These are phyloP conservation scores for Neoscytalidium dimidiatum DNA, from an alignment of 2,329 filamentous ascomycete genomes.

Conservation along the genomic window DNA sequence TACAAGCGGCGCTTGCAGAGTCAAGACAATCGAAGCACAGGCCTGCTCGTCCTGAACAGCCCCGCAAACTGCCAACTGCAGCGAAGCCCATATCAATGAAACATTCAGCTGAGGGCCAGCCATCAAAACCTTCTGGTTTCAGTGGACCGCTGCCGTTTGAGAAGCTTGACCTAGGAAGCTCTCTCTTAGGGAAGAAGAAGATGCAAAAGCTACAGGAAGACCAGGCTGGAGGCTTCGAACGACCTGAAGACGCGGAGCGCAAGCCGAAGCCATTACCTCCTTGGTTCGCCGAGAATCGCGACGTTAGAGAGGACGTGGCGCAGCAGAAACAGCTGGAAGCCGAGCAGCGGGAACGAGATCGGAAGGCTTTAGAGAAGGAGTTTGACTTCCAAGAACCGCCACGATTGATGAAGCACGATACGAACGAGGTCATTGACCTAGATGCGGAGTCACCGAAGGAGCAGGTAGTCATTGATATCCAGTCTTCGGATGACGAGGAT, in stretches of 20 bases:
- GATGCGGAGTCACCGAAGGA: slow-evolving; percentile 44
- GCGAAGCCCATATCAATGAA: slow-evolving; percentile 15
- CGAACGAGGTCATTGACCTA: slow-evolving; percentile 49
- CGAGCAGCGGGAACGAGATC: slow-evolving; percentile 55
- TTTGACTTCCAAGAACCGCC: slow-evolving; percentile 67
- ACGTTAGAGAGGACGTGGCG: slow-evolving; percentile 57
- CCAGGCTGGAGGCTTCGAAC: slow-evolving; percentile 67
- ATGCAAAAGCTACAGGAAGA: slow-evolving; percentile 56
- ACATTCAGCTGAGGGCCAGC: slow-evolving; percentile 44
- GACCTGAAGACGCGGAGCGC: slow-evolving; percentile 41
- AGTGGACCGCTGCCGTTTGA: slow-evolving; percentile 88
- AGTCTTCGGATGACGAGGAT: slow-evolving; percentile 58
- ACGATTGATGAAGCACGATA: slow-evolving; percentile 58
- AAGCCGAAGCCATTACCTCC: slow-evolving; percentile 67
- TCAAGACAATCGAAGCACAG: slow-evolving; percentile 58
- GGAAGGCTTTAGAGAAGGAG: slow-evolving; percentile 56
- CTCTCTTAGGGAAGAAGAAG: slow-evolving; percentile 54
- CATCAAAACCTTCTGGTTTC: slow-evolving; percentile 63
- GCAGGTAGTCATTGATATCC: slow-evolving; percentile 61
- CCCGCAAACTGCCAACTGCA: slow-evolving; percentile 21
- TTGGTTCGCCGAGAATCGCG: slow-evolving; percentile 66
- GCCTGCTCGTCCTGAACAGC: slow-evolving; percentile 16
- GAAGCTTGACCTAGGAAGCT: slow-evolving; percentile 70
- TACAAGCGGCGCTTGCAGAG: slow-evolving; percentile 73
- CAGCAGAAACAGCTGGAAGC: slow-evolving; percentile 41